A percentile compares a stretch with the other conserved stretches of the same genome.
Conservation (phyloP, 1,139 yeast genomes). For the Scheffersomyces parashehatae region DNA sequence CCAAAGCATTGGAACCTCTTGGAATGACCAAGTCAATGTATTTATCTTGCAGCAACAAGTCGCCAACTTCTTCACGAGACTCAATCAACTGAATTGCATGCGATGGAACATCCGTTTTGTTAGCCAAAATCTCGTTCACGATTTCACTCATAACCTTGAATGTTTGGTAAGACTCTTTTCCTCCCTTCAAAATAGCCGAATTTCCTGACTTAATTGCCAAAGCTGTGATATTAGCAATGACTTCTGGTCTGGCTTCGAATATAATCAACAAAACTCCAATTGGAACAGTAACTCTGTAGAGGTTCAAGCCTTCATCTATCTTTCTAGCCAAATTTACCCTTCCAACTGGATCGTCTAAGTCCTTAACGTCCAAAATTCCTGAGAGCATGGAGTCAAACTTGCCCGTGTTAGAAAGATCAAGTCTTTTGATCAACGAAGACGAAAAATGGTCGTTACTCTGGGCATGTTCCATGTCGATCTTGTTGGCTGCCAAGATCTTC, state of each 20-base stretch:
- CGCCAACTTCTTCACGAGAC: slow-evolving; percentile 87
- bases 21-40: slow-evolving; percentile 96
- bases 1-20: slow-evolving; percentile 91
- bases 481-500: slow-evolving; percentile 69
- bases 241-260: slow-evolving; percentile 97
- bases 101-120: slow-evolving; percentile 67
- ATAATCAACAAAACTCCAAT: slow-evolving; percentile 92
- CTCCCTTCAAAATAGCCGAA: slow-evolving; percentile 96
- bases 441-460: slow-evolving; percentile 51
- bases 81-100: slow-evolving; percentile 84
- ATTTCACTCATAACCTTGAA: slow-evolving; percentile 80
- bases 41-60: slow-evolving; percentile 77
- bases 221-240: slow-evolving; percentile 95
- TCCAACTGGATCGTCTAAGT: slow-evolving; percentile 87
- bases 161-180: slow-evolving; percentile 86
- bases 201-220: slow-evolving; percentile 94
- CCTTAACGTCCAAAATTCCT: slow-evolving; percentile 90
- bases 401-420: slow-evolving; percentile 78
- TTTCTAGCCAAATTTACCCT: slow-evolving; percentile 77
- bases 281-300: slow-evolving; percentile 86
- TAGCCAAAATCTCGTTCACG: slow-evolving; percentile 58
- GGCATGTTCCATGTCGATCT: slow-evolving; percentile 74
- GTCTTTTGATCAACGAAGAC: slow-evolving; percentile 72
- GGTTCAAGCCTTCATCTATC: slow-evolving; percentile 81
- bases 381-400: slow-evolving; percentile 93